Percentiles rank a stretch among this genome's conserved stretches.
phyloP scores from a whole-genome alignment of 441 rosid species.

The Manihot esculenta region DNA sequence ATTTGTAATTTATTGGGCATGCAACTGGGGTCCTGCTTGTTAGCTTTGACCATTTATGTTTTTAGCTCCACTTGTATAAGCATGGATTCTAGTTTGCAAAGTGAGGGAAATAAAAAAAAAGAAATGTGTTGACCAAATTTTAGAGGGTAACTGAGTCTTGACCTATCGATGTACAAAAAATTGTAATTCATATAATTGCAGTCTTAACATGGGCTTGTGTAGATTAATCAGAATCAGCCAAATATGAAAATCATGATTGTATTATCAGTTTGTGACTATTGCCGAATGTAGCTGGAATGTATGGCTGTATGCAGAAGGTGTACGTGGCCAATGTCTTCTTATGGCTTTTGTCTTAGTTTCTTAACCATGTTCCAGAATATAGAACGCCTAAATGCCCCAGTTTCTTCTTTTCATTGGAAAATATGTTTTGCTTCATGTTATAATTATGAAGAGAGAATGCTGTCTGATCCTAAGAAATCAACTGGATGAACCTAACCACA shows the following conservation, averaged over 20 bases:
- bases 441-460: neutral
- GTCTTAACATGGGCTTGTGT: neutral
- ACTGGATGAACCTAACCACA: slow-evolving; percentile 3
- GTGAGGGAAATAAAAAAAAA: too few species aligned
- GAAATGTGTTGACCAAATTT: neutral
- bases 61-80: too few species aligned
- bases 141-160: too few species aligned
- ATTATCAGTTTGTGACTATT: neutral
- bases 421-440: neutral
- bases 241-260: too few species aligned
- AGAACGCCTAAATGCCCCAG: neutral
- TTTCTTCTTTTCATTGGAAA: neutral
- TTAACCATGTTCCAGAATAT: neutral
- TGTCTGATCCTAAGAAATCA: neutral
- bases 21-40: slow-evolving; percentile 40
- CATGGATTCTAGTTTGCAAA: neutral
- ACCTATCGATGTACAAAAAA: too few species aligned
- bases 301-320: neutral
- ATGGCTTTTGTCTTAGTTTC: too few species aligned
- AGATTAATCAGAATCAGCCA: neutral
- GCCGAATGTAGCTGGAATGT: neutral
- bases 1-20: slow-evolving; percentile 51
- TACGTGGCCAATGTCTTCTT: neutral
- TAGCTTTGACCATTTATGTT: slow-evolving; percentile 25
- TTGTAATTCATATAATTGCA: neutral